Base-by-base conservation (phyloP, 169 alveolate genomes). In the Cryptosporidium parvum region DNA sequence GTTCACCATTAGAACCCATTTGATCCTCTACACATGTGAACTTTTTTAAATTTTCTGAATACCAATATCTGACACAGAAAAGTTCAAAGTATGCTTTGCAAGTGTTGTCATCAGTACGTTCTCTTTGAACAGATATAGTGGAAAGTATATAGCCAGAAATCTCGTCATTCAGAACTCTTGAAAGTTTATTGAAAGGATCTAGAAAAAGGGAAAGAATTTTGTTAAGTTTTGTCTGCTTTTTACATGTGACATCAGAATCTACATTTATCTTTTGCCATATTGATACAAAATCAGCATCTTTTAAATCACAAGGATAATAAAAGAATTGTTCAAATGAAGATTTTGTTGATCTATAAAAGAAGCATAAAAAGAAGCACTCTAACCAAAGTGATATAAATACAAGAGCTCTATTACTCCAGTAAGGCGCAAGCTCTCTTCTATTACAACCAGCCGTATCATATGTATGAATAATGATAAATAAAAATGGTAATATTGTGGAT, bases 371-470 rank as follows among this genome's bases (percentile, higher is more conserved):
- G 56, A 80, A 80, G 39, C 80, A 80, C 29, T 62, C 80, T 14
- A 80, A 21, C 89, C 89, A 80, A 16, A 80, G 75, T 16, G 56
- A 31, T 23, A 80, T 62, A 48, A 80, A 80, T 12, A 58, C 70
- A 26, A 45, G 39, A 44, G 89, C 89, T 23, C 89, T 80, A 6
- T 9, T 16, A n/a, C 29, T 16, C 89, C 89, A 80, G 42, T 61
- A 80, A 29, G 65, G 89, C 18, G 80, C 75, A 21, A 80, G 65
- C 37, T 80, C 65, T 29, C 52, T 59, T 18, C 80, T 37, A 56
- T 65, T 67, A 29, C 89, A 80, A 12, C 89, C 89, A 18, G 89
- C 89, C 8, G 89, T 80, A 44, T 80, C 89, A 23, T 62, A 80
- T 7, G 89, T 80, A 5, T 80, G 89, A 23, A 80, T n/a, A 21